phyloP scores from a whole-genome alignment of 2,329 filamentous ascomycete species.

The Fusarium fujikuroi region DNA sequence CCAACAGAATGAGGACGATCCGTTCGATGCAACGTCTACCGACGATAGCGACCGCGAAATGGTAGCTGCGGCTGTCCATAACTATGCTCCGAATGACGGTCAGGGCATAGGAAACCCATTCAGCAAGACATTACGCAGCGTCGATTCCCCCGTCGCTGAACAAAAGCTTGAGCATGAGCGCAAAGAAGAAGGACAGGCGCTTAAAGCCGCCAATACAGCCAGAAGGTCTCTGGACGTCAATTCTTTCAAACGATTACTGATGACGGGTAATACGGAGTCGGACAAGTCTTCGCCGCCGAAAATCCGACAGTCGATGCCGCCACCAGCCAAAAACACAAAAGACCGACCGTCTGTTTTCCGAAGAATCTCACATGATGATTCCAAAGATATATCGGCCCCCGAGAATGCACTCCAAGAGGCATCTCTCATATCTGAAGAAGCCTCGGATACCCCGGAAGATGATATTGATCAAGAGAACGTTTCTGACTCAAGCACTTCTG shows the following conservation, averaged over 20 bases:
- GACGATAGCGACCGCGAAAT: conserved; percentile 46
- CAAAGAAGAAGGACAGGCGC: conserved; percentile 46
- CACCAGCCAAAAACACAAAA: conserved; percentile 4
- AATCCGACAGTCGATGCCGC: conserved; percentile 19
- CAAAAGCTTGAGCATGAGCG: conserved; percentile 47
- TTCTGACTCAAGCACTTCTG: conserved; percentile 46
- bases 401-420: conserved; percentile 32
- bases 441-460: conserved; percentile 38
- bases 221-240: conserved; percentile 75
- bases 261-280: conserved; percentile 72
- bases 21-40: conserved; percentile 47
- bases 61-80: conserved; percentile 38
- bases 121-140: conserved; percentile 63
- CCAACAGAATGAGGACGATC: conserved; percentile 43
- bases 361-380: conserved; percentile 28
- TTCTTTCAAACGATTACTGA: conserved; percentile 78
- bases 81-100: conserved; percentile 35
- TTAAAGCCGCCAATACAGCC: conserved; percentile 48
- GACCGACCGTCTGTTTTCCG: conserved; percentile 33
- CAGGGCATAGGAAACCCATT: conserved; percentile 57
- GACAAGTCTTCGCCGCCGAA: conserved; percentile 14
- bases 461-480: conserved; percentile 34
- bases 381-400: conserved; percentile 12
- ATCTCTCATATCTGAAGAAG: conserved; percentile 37
- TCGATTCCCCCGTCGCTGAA: conserved; percentile 54